Base-by-base conservation (phyloP, 441 rosid genomes). In the Biscutella laevigata region DNA sequence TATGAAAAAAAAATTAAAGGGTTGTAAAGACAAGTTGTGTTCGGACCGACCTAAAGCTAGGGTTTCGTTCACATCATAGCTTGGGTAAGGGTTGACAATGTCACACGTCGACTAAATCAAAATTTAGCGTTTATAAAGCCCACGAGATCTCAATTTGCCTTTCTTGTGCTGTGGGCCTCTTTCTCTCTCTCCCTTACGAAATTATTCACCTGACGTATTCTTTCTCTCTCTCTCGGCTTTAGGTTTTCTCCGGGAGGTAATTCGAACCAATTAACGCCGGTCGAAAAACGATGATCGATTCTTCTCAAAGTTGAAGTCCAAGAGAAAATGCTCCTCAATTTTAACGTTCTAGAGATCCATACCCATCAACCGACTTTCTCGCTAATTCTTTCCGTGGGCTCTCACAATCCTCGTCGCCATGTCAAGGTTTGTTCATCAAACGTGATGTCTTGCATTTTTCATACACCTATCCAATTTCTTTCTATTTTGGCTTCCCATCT, bases 291-390 rank as follows among this genome's bases (percentile, higher is more conserved):
- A 39, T 52, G 44, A 30, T 36, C 21, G 42, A 2, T 7, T 1
- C 16, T 8, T 15, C 10, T n/a, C 12, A 4, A 25, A 45, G 30
- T 2, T 46, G 3, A 59, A 53, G 39, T 60, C 71, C 15, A 67
- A 60, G 71, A 67, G 71, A 67, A 67, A 60, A 67, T 67, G 71
- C 57, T 53, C 39, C 46, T 53, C 11, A 6, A 6, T 25, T 13
- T 8, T 7, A 30, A 59, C 61, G 62, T 39, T 48, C 39, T 67
- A 67, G 34, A 67, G 57, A 60, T 59, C 66, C 44, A 25, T 16
- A 39, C 21, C 26, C 43, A 45, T 17, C 39, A 11, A 45, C 3
- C 43, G 9, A 2, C 45, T 46, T 53, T 53, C 53, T 20, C 57
- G 12, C 66, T 10, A 45, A 44, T 32, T 30, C 54, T 26, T 10